Conservation (phyloP, 2,329 filamentous ascomycete genomes). For the Penicillium sp. region DNA sequence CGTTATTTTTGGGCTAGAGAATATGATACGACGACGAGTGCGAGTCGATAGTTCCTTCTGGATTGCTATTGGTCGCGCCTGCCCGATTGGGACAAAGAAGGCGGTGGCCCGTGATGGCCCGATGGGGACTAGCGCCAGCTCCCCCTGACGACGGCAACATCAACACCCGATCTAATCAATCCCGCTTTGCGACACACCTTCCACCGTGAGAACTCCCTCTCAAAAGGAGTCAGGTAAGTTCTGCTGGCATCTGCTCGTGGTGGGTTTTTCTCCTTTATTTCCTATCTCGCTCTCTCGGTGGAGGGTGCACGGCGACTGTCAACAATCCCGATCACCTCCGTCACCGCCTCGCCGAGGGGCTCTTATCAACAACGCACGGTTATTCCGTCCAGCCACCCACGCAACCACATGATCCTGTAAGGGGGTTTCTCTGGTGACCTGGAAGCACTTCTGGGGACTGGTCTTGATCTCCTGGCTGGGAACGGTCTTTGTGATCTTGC, state of each 20-base stretch:
- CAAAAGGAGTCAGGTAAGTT: slow-evolving; percentile 14
- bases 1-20: no score
- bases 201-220: slow-evolving; percentile 16
- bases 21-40: no score
- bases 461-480: slow-evolving; percentile 1
- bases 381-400: slow-evolving; percentile 16
- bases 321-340: slow-evolving; percentile 27
- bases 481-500: slow-evolving; percentile 7
- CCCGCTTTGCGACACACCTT: slow-evolving; percentile 21
- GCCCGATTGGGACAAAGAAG: no score
- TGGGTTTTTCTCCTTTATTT: slow-evolving; percentile 6
- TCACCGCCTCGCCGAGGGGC: slow-evolving; percentile 38
- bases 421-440: slow-evolving; percentile 1
- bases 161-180: slow-evolving; percentile 27
- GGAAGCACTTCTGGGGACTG: neutral
- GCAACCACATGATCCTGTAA: slow-evolving; percentile 18
- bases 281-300: slow-evolving; percentile 17
- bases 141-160: slow-evolving; percentile 28
- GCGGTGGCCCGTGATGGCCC: no score
- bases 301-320: slow-evolving; percentile 18
- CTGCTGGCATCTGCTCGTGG: neutral
- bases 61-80: no score
- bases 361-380: slow-evolving; percentile 27
- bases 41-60: no score
- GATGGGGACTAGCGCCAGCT: no score